A percentile compares a stretch with the other conserved stretches of the same genome.
phyloP scores from a whole-genome alignment of 345 rosid species.

The Laguncularia racemosa region DNA sequence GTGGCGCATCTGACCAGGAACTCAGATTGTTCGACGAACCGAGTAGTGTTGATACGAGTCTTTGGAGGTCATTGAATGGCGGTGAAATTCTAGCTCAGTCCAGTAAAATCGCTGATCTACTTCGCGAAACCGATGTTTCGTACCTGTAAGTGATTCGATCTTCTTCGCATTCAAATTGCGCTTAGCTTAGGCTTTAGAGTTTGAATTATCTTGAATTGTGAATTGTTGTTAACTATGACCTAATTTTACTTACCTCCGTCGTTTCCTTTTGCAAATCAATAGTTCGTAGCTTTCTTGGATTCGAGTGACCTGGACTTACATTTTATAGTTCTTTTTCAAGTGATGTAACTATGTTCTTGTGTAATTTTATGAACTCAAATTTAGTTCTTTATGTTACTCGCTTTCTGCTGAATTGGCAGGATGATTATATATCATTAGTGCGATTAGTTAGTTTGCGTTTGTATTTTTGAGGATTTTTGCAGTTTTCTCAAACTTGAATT shows the following conservation, averaged over 20 bases:
- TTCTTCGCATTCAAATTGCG: neutral
- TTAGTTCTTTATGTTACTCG: no score
- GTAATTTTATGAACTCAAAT: no score
- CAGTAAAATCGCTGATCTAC: slow-evolving; percentile 67
- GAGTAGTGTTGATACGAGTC: slow-evolving; percentile 10
- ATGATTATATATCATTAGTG: no score
- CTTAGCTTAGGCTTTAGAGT: neutral
- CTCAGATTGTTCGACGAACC: slow-evolving; percentile 59
- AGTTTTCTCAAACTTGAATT: no score
- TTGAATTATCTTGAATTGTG: neutral
- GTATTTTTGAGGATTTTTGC: no score
- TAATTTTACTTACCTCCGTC: neutral
- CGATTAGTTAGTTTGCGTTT: no score
- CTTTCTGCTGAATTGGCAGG: no score
- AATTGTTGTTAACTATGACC: neutral
- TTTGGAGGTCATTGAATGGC: slow-evolving; percentile 49
- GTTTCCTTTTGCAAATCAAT: no score
- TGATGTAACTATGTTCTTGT: no score
- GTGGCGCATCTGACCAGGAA: slow-evolving; percentile 67
- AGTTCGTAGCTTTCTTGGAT: no score
- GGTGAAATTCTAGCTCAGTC: slow-evolving; percentile 64
- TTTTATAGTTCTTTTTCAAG: no score
- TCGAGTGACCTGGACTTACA: no score
- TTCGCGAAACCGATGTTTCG: slow-evolving; percentile 67
- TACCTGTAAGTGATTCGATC: slow-evolving; percentile 57